Percentiles rank a stretch among this genome's conserved stretches.
These are phyloP conservation scores for Annona squamosa DNA, from an alignment of 164 flowering plant species.

Conservation along the genomic window DNA sequence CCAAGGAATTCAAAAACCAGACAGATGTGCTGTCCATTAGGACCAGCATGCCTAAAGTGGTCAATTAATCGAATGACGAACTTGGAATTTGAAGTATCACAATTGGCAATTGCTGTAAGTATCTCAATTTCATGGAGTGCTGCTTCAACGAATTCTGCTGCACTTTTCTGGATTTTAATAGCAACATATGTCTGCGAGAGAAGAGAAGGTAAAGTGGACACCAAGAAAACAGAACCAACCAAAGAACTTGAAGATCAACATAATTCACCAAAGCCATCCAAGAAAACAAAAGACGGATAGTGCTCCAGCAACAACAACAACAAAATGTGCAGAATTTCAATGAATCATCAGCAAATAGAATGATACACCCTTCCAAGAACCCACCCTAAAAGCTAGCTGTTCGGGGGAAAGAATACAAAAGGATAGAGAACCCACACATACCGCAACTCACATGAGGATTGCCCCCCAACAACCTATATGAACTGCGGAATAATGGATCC, in stretches of 20 bases:
- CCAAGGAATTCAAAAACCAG: slow-evolving; percentile 94
- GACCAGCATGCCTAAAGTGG: slow-evolving; percentile 87
- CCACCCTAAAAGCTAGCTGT: too few relatives aligned
- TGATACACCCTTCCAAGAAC: too few relatives aligned
- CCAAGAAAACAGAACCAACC: not conserved
- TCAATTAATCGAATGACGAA: slow-evolving; percentile 58
- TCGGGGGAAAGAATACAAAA: too few relatives aligned
- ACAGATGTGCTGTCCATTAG: slow-evolving; percentile 91
- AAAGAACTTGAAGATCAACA: not conserved
- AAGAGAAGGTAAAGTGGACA: not conserved
- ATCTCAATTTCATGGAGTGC: slow-evolving; percentile 86
- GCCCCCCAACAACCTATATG: too few relatives aligned
- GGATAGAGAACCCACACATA: too few relatives aligned
- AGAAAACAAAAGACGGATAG: not conserved
- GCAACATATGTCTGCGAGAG: slow-evolving; percentile 68
- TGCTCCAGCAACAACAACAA: too few relatives aligned
- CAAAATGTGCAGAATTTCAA: too few relatives aligned
- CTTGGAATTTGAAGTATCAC: slow-evolving; percentile 60
- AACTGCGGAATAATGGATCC: too few relatives aligned
- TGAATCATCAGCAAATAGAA: too few relatives aligned
- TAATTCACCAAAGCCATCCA: not conserved
- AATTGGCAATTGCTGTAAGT: slow-evolving; percentile 65
- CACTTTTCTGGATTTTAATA: slow-evolving; percentile 90
- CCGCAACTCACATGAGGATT: too few relatives aligned
- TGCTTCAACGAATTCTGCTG: slow-evolving; percentile 75